Evolutionary conservation across 2,329 filamentous ascomycete genomes (phyloP).

Genomic region (Xylaria polymorpha): DNA sequence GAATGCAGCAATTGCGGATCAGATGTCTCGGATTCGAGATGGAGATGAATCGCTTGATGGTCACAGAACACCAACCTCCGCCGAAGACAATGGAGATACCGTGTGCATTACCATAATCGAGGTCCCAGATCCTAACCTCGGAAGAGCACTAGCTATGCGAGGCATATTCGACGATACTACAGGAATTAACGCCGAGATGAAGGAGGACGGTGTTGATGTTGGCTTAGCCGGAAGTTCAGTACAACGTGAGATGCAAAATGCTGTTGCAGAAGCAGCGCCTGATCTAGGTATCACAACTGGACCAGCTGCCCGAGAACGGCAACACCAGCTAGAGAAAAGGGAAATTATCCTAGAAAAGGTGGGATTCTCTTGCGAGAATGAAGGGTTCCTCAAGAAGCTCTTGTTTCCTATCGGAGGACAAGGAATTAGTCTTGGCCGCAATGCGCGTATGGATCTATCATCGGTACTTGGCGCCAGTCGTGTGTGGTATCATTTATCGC

Average conservation of each 20-base stretch:
- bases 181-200: constrained; percentile 98
- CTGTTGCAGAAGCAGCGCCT: constrained; percentile 78
- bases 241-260: constrained; percentile 85
- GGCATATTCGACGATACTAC: constrained; percentile 92
- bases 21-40: constrained; percentile 75
- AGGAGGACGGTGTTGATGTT: constrained; percentile 89
- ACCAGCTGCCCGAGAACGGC: constrained; percentile 75
- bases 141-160: constrained; percentile 88
- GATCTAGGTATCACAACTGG: constrained; percentile 82
- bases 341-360: constrained; percentile 89
- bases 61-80: constrained; percentile 72
- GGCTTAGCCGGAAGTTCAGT: constrained; percentile 81
- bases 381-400: constrained; percentile 83
- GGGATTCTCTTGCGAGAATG: constrained; percentile 81
- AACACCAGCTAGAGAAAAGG: constrained; percentile 82
- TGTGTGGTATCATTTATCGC: constrained; percentile 92
- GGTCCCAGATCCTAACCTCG: constrained; percentile 80
- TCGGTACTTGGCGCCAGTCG: constrained; percentile 82
- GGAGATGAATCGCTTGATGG: constrained; percentile 76
- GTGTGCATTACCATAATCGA: constrained; percentile 92
- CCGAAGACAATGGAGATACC: constrained; percentile 81
- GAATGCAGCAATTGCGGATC: constrained; percentile 82
- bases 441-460: constrained; percentile 82
- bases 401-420: constrained; percentile 82
- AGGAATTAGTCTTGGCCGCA: constrained; percentile 82